These are phyloP conservation scores for Acarospora socialis DNA, from an alignment of 2,329 filamentous ascomycete genomes.

Conservation along the genomic window DNA sequence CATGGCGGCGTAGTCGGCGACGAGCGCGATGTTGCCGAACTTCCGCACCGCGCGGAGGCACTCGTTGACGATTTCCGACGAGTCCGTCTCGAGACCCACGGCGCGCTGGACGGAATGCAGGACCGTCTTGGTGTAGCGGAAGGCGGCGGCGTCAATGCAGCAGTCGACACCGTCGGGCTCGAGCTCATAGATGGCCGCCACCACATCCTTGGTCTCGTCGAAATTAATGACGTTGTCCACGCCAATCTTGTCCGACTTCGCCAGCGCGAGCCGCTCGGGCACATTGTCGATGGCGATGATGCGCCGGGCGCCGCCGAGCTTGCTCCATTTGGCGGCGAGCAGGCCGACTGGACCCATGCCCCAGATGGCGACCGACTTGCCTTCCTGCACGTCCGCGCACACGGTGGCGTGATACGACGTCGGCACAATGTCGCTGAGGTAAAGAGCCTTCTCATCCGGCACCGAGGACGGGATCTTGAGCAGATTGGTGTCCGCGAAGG, in stretches of 20 bases:
- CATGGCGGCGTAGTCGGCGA: constrained; percentile 19
- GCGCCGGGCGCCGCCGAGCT: constrained; percentile 19
- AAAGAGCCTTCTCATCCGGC: background rate
- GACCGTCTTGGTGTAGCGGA: constrained; percentile 15
- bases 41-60: constrained; percentile 21
- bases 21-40: constrained; percentile 18
- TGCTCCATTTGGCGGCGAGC: too few species aligned
- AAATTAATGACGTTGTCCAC: constrained; percentile 18
- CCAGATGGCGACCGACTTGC: constrained; percentile 11
- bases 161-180: constrained; percentile 20
- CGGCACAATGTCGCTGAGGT: background rate
- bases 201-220: constrained; percentile 16
- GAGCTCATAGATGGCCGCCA: constrained; percentile 19
- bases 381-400: constrained; percentile 7
- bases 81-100: constrained; percentile 17
- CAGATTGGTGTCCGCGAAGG: background rate
- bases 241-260: constrained; percentile 19
- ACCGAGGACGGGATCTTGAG: background rate
- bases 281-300: constrained; percentile 24
- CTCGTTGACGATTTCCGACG: constrained; percentile 17
- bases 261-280: constrained; percentile 17
- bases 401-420: background rate
- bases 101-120: constrained; percentile 16
- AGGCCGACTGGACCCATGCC: constrained; percentile 10
- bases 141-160: constrained; percentile 20